A percentile compares a stretch with the other conserved stretches of the same genome.
Conservation (phyloP, 495 filamentous ascomycete species). For the Aspergillus nanangensis region DNA sequence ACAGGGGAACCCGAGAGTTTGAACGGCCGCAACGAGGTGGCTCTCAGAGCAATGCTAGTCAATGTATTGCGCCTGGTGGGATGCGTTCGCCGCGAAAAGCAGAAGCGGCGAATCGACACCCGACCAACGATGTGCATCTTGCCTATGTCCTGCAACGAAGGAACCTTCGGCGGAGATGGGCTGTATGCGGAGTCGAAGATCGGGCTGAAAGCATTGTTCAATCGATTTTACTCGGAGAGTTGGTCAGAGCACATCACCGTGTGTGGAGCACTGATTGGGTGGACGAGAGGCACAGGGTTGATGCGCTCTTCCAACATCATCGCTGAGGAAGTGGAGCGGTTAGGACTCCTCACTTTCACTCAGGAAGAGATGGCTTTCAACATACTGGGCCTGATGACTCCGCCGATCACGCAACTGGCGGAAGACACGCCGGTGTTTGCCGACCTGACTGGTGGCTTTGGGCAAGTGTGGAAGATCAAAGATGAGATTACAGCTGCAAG, state of each 20-base stretch:
- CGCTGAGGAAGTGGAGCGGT: conserved; percentile 89
- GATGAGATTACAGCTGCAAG: conserved; percentile 50
- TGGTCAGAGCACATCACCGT: conserved; percentile 97
- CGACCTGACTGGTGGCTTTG: conserved; percentile 20
- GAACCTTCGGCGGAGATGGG: conserved; percentile 96
- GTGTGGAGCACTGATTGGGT: conserved; percentile 96
- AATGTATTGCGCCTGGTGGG: conserved; percentile 90
- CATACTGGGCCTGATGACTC: conserved; percentile 90
- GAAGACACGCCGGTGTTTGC: conserved; percentile 22
- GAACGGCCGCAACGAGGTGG: conserved; percentile 89
- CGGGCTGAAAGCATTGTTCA: conserved; percentile 93
- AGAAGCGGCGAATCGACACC: conserved; percentile 76
- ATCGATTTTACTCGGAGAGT: conserved; percentile 93
- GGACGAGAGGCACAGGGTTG: conserved; percentile 96
- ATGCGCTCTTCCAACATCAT: conserved; percentile 98
- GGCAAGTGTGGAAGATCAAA: conserved; percentile 17
- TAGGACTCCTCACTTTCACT: conserved; percentile 97
- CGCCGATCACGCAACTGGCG: conserved; percentile 84
- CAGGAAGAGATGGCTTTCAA: conserved; percentile 99
- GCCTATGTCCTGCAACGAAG: conserved; percentile 95
- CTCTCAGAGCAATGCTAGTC: conserved; percentile 97
- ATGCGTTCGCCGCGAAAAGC: conserved; percentile 72
- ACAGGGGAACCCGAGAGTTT: conserved; percentile 87
- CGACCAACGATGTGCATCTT: conserved; percentile 93
- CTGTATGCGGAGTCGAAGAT: conserved; percentile 98